phyloP scores from a whole-genome alignment of 768 basidiomycete species.

The Coprinopsis marcescibilis region DNA sequence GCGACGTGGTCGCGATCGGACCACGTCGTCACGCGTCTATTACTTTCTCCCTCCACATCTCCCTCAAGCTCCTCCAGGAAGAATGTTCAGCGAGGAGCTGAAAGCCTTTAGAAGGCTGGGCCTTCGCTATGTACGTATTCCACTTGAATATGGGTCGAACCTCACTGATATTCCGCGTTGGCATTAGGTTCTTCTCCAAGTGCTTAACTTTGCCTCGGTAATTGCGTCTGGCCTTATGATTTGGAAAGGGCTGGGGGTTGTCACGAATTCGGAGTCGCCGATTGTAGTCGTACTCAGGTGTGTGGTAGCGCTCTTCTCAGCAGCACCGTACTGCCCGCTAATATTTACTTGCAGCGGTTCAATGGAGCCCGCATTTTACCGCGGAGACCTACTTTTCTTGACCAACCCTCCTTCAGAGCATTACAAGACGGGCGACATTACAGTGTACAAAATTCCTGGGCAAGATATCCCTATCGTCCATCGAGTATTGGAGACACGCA shows the following conservation, averaged over 20 bases:
- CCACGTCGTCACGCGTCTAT: too few relatives aligned
- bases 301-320: too few relatives aligned
- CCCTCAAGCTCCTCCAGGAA: too few relatives aligned
- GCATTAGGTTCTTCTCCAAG: slow-evolving; percentile 84
- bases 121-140: slow-evolving; percentile 66
- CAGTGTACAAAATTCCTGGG: slow-evolving; percentile 94
- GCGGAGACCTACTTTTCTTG: slow-evolving; percentile 94
- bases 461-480: slow-evolving; percentile 96
- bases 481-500: slow-evolving; percentile 88
- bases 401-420: slow-evolving; percentile 71
- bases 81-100: slow-evolving; percentile 78
- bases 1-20: too few relatives aligned
- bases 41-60: too few relatives aligned
- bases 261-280: slow-evolving; percentile 91
- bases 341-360: slow-evolving; percentile 88
- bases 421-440: slow-evolving; percentile 92
- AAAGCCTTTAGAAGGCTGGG: slow-evolving; percentile 69
- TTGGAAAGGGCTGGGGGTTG: slow-evolving; percentile 89
- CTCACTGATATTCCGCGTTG: too few relatives aligned
- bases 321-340: too few relatives aligned
- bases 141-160: too few relatives aligned
- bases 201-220: slow-evolving; percentile 87
- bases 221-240: slow-evolving; percentile 93
- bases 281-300: slow-evolving; percentile 96
- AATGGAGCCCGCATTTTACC: slow-evolving; percentile 94